Conservation (phyloP, 352 stramenopile genomes). For the Globisporangium irregulare region DNA sequence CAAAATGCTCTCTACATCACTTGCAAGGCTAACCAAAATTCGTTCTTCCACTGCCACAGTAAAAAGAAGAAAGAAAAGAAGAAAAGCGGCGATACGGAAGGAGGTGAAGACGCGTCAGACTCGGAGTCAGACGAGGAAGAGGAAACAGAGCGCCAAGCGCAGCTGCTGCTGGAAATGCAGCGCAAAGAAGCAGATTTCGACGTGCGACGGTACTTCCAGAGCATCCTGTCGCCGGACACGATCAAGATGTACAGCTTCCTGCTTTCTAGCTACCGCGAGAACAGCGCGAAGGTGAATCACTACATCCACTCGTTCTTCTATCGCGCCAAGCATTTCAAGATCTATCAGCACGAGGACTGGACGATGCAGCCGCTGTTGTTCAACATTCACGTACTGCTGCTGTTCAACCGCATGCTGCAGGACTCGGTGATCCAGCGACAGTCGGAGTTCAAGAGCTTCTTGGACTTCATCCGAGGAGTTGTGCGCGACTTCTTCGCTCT, state of each 20-base stretch:
- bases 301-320: slow-evolving; percentile 90
- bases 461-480: slow-evolving; percentile 78
- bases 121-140: slow-evolving; percentile 74
- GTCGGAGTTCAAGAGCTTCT: slow-evolving; percentile 57
- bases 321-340: slow-evolving; percentile 76
- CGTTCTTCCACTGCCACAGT: slow-evolving; percentile 14
- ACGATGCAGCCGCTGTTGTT: slow-evolving; percentile 87
- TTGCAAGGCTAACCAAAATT: neutral
- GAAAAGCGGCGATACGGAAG: slow-evolving; percentile 24
- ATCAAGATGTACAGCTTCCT: slow-evolving; percentile 84
- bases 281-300: slow-evolving; percentile 83
- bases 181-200: slow-evolving; percentile 87
- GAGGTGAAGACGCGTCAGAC: slow-evolving; percentile 33
- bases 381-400: slow-evolving; percentile 74
- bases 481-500: slow-evolving; percentile 80
- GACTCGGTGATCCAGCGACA: slow-evolving; percentile 60
- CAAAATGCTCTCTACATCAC: neutral
- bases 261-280: slow-evolving; percentile 67
- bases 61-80: slow-evolving; percentile 23
- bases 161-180: slow-evolving; percentile 80
- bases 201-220: slow-evolving; percentile 77
- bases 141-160: slow-evolving; percentile 59
- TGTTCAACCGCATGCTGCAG: slow-evolving; percentile 88
- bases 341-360: slow-evolving; percentile 67
- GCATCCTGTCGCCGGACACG: slow-evolving; percentile 75